These are phyloP conservation scores for Mycena kentingensis DNA, from an alignment of 768 basidiomycete species.

Conservation along the genomic window DNA sequence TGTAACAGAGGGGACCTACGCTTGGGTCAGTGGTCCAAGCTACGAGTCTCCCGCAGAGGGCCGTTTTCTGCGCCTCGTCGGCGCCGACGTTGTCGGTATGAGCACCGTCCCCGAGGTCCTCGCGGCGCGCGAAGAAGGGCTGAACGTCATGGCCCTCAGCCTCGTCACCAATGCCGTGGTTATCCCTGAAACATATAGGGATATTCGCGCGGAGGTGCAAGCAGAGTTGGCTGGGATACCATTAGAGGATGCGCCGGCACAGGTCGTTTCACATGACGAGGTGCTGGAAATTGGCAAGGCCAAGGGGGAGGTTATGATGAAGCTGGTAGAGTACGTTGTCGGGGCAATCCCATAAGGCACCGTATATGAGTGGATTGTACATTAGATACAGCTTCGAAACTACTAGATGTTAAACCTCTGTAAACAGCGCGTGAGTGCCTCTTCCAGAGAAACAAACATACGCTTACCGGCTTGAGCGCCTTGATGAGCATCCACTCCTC, in stretches of 20 bases:
- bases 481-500: constrained; percentile 96
- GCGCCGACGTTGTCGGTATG: constrained; percentile 94
- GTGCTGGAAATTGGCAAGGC: constrained; percentile 65
- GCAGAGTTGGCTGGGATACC: constrained; percentile 62
- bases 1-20: constrained; percentile 81
- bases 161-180: constrained; percentile 87
- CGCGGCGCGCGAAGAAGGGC: constrained; percentile 71
- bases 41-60: constrained; percentile 92
- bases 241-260: constrained; percentile 40
- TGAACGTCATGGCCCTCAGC: constrained; percentile 78
- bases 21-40: constrained; percentile 89
- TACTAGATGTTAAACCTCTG: constrained; percentile 20
- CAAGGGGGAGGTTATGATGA: constrained; percentile 74
- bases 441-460: background rate
- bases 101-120: constrained; percentile 90
- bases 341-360: constrained; percentile 28
- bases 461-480: constrained; percentile 74
- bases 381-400: background rate
- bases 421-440: background rate
- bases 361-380: background rate
- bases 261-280: constrained; percentile 76
- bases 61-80: constrained; percentile 67
- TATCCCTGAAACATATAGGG: constrained; percentile 64
- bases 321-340: constrained; percentile 67
- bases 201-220: constrained; percentile 68